phyloP scores from a whole-genome alignment of 1,139 yeast species.

The Arxiozyma slooffiae region DNA sequence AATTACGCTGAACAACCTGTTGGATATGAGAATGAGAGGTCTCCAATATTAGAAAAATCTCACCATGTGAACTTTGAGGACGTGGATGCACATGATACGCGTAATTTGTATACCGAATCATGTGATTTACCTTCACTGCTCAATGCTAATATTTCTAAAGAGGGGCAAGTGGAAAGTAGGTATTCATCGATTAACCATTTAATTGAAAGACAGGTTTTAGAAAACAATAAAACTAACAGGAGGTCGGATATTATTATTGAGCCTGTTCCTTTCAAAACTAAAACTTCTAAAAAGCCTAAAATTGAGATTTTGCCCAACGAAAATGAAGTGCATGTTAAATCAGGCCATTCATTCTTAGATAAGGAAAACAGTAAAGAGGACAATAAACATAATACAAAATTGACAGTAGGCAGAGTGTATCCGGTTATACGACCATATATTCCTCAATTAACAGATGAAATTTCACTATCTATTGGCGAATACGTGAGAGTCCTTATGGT shows the following conservation, averaged over 20 bases:
- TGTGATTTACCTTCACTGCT: background rate
- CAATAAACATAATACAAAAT: background rate
- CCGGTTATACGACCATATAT: slow-evolving; percentile 22
- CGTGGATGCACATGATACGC: background rate
- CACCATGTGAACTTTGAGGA: background rate
- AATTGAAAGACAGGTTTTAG: slow-evolving; percentile 3
- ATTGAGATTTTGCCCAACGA: background rate
- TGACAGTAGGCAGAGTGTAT: slow-evolving; percentile 9
- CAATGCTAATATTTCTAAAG: background rate
- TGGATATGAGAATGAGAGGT: slow-evolving; percentile 14
- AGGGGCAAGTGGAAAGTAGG: background rate
- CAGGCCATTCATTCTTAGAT: background rate
- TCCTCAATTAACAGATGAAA: slow-evolving; percentile 32
- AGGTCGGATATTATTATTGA: background rate
- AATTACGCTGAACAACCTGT: slow-evolving; percentile 8
- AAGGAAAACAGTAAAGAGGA: background rate
- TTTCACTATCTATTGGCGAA: slow-evolving; percentile 29
- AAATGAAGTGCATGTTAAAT: slow-evolving; percentile 3
- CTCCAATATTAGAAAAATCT: slow-evolving; percentile 18
- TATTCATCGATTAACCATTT: slow-evolving; percentile 1
- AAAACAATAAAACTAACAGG: background rate
- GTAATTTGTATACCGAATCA: background rate
- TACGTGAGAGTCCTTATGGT: slow-evolving; percentile 30
- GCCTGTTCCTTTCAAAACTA: background rate
- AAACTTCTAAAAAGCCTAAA: background rate